Evolutionary conservation across 768 basidiomycete genomes (phyloP).

Genomic region (Boletus reticuloceps): DNA sequence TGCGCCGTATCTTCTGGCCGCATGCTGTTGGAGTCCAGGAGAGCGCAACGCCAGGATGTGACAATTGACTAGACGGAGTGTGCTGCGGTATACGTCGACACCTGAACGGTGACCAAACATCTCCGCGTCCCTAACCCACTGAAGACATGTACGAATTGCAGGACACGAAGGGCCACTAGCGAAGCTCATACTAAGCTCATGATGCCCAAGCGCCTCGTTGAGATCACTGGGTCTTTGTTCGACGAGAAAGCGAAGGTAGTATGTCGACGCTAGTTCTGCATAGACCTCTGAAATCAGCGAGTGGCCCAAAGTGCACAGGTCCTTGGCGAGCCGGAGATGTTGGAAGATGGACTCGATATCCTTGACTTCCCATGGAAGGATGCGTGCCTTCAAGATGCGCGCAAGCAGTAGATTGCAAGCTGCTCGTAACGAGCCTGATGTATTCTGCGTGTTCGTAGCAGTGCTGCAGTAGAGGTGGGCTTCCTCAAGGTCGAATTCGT

Average conservation of each 20-base stretch:
- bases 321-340: constrained; percentile 25
- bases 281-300: constrained; percentile 22
- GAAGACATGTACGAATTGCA: constrained; percentile 19
- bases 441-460: not conserved
- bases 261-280: constrained; percentile 20
- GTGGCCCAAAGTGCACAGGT: constrained; percentile 18
- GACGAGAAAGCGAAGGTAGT: constrained; percentile 26
- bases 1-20: constrained; percentile 10
- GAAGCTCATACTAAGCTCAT: constrained; percentile 20
- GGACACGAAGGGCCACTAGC: constrained; percentile 13
- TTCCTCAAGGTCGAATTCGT: constrained; percentile 29
- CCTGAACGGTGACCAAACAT: constrained; percentile 23
- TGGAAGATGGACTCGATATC: constrained; percentile 28
- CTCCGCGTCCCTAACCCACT: constrained; percentile 23
- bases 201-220: constrained; percentile 24
- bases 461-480: constrained; percentile 19
- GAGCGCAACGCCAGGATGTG: constrained; percentile 16
- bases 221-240: constrained; percentile 18
- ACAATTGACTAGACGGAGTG: constrained; percentile 24
- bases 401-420: constrained; percentile 19
- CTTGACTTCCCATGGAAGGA: constrained; percentile 20
- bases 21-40: constrained; percentile 13
- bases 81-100: constrained; percentile 27
- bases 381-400: constrained; percentile 22
- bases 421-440: constrained; percentile 12